A percentile compares a stretch with the other conserved stretches of the same genome.
Evolutionary conservation across 768 basidiomycete species (phyloP).

Genomic region (Rhodotorula toruloides): DNA sequence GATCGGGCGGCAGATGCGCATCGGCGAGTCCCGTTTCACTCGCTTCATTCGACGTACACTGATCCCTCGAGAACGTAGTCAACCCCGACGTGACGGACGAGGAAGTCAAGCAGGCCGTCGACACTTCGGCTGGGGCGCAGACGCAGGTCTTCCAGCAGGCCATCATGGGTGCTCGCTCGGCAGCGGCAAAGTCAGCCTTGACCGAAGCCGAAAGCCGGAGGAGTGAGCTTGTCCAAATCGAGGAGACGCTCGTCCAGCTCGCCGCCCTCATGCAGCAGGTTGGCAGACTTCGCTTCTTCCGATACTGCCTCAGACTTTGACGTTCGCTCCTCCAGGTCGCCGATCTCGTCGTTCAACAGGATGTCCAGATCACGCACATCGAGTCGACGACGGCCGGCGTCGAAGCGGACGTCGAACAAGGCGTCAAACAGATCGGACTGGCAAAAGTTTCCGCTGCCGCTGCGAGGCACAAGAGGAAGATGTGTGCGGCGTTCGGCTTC

Average conservation of each 20-base stretch:
- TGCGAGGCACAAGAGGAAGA: conserved; percentile 24
- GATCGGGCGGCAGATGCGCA: conserved; percentile 21
- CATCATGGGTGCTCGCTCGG: background rate
- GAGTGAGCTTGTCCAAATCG: conserved; percentile 1
- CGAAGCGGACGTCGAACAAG: conserved; percentile 13
- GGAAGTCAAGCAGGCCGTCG: conserved; percentile 16
- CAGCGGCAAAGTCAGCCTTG: conserved; percentile 10
- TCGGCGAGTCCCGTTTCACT: conserved; percentile 1
- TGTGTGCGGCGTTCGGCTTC: conserved; percentile 14
- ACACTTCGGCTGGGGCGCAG: background rate
- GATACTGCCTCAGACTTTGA: background rate
- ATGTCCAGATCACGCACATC: conserved; percentile 2
- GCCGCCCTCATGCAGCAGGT: conserved; percentile 26
- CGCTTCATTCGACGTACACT: background rate
- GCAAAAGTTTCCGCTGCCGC: conserved; percentile 11
- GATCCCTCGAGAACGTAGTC: background rate
- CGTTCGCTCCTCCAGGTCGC: conserved; percentile 13
- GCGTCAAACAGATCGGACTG: background rate
- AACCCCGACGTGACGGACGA: conserved; percentile 22
- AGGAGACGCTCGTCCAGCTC: conserved; percentile 17
- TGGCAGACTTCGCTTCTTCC: background rate
- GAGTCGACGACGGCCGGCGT: background rate
- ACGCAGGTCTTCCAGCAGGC: conserved; percentile 24
- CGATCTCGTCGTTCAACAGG: conserved; percentile 22
- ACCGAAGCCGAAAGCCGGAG: conserved; percentile 3